Base-by-base conservation (phyloP, 768 basidiomycete species). In the Hemileccinum impolitum region DNA sequence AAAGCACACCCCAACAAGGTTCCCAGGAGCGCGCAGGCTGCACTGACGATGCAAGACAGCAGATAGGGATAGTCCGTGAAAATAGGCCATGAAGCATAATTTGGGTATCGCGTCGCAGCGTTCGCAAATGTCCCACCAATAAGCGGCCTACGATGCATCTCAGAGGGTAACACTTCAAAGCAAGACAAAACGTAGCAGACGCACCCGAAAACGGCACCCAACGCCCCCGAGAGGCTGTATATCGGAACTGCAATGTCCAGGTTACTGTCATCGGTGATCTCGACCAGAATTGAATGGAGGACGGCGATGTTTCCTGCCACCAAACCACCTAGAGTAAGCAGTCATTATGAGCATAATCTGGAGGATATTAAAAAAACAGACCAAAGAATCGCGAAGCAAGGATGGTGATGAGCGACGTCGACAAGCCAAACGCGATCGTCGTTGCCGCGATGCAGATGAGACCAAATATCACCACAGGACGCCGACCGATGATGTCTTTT, bases 401-500 rank as follows among this genome's bases (percentile, higher is more conserved):
- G 13, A 55, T 37, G 17, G 39, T 17, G 14, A 32, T 3, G 14
- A 55, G 44, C 8, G 53, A 55, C 6, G 53, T 55, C 11, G n/a
- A n/a, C n/a, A n/a, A n/a, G n/a, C n/a, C n/a, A n/a, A n/a, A n/a
- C n/a, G n/a, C n/a, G n/a, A n/a, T n/a, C 0, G 54, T 51, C 15
- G 44, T 15, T 17, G 45, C 18, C 14, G 53, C 47, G n/a, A 39
- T 45, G 32, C 54, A 39, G 13, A 39, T 7, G 26, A 55, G 47
- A 21, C 51, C 17, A 13, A 39, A 21, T 28, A 53, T 15, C 15
- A 87, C 75, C 23, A 85, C 75, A 12, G 85, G 85, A 25, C 78
- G 75, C 6, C 85, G 73, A 6, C 85, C 84, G 7, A 84, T 67
- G 21, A 66, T 50, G 65, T 85, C 84, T 82, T 35, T 30, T 13